A percentile compares a stretch with the other conserved stretches of the same genome.
Evolutionary conservation across 306 rosid species (phyloP).

Genomic region (Medicago truncatula): MtrunA17r5.0-ANR NC_053045.1:44472001-44472500

Average conservation of each 20-base stretch:
- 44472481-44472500: background rate
- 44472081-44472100: constrained; percentile 21
- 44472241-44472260: no score
- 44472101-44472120: background rate
- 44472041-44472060: constrained; percentile 75
- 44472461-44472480: background rate
- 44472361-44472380: background rate
- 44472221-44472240: no score
- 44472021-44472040: constrained; percentile 79
- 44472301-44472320: no score
- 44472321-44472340: no score
- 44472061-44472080: constrained; percentile 82
- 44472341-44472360: no score
- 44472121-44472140: background rate
- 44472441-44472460: background rate
- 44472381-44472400: background rate
- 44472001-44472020: constrained; percentile 73
- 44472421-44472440: background rate
- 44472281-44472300: no score
- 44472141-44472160: background rate
- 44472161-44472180: no score
- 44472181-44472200: no score
- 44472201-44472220: no score
- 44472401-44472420: no score
- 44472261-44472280: no score